Evolutionary conservation across 2,329 filamentous ascomycete species (phyloP).

Genomic region (Moelleriella libera): DNA sequence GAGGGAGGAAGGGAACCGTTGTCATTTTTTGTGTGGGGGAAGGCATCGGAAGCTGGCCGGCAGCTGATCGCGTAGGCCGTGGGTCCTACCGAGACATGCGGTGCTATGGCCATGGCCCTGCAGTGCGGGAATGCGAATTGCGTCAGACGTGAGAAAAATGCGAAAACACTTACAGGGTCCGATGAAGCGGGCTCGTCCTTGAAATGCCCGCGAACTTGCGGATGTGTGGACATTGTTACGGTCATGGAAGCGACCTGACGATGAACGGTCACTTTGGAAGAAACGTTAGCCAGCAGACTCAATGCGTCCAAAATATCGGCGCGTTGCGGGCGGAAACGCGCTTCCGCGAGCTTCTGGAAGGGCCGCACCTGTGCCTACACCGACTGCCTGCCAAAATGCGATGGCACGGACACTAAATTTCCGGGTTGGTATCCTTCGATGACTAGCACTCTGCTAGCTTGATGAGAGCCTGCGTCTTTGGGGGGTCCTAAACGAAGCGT

Average conservation of each 20-base stretch:
- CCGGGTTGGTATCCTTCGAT: no score
- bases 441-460: no score
- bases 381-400: no score
- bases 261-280: background rate
- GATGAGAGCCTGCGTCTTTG: no score
- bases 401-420: no score
- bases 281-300: background rate
- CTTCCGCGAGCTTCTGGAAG: no score
- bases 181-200: constrained; percentile 6
- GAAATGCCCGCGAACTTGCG: constrained; percentile 8
- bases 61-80: background rate
- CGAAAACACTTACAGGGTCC: constrained; percentile 6
- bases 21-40: background rate
- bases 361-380: no score
- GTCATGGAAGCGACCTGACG: constrained; percentile 4
- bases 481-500: no score
- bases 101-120: background rate
- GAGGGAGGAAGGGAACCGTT: no score
- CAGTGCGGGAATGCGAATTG: background rate
- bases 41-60: background rate
- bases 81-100: constrained; percentile 1
- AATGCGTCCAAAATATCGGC: background rate
- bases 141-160: background rate
- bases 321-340: no score
- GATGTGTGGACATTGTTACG: constrained; percentile 8